Base-by-base conservation (phyloP, 1,284 basidiomycete genomes). In the Boletellus deceptivus region DNA sequence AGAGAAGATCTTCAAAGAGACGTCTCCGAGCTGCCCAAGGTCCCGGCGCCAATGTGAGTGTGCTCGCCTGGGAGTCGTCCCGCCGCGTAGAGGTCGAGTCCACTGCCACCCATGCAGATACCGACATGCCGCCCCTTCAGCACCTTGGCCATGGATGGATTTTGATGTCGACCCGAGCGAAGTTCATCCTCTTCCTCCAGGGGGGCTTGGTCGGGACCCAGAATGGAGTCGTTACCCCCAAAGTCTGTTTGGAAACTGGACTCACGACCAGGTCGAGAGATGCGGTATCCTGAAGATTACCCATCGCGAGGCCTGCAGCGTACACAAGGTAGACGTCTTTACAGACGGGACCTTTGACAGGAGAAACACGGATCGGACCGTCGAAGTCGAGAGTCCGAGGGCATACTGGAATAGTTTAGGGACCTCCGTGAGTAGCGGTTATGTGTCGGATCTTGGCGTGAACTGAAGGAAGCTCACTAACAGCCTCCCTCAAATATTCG, bases 201-300 rank as follows among this genome's bases (percentile, higher is more conserved):
- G 45, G 11, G 49, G 6, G 6, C 40, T 57, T 11, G 16, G 10
- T 25, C 38, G 9, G 24, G 48, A 55, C 29, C 20, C 49, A 27
- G 48, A 59, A 44, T 72, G 70, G 69, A 34, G 34, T 17, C 43
- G 14, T 3, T 81, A 81, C 53, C 79, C 80, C 5, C 70, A 77
- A 53, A 75, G 75, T 13, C 60, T 69, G 9, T 81, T 78, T 55
- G 74, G 74, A 25, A 81, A 79, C 58, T 80, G 80, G 80, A 79
- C 76, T 3, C 55, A 53, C 6, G 58, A 59, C 9, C 78, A 79
- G 56, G 72, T 79, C n/a, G 46, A 55, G 27, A 65, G 72, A 50
- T 79, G 78, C 47, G 62, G 64, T 17, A 63, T 76, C 45, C 57
- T 75, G 4, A 59, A 59, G 13, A 50, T 49, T 14, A 22, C 29